Evolutionary conservation across 1,284 basidiomycete species (phyloP).

Genomic region (Ganoderma sp.): DNA sequence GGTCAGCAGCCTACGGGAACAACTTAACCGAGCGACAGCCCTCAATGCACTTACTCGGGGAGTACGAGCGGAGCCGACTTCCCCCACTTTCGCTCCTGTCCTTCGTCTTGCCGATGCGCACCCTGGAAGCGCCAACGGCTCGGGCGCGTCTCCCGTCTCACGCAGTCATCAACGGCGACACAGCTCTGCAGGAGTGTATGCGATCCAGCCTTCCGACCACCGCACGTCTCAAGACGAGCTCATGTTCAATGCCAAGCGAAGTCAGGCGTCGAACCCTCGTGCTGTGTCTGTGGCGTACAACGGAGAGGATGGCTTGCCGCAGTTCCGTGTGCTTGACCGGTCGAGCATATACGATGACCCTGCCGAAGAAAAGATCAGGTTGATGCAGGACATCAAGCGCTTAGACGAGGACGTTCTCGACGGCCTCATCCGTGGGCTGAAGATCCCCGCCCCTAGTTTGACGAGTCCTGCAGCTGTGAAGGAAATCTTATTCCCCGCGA

Average conservation of each 20-base stretch:
- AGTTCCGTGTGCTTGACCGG: slow-evolving; percentile 73
- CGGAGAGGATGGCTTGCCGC: slow-evolving; percentile 74
- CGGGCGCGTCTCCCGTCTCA: slow-evolving; percentile 37
- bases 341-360: slow-evolving; percentile 85
- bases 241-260: slow-evolving; percentile 79
- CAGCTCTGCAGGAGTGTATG: slow-evolving; percentile 84
- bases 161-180: slow-evolving; percentile 80
- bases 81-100: slow-evolving; percentile 81
- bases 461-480: slow-evolving; percentile 94
- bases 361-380: slow-evolving; percentile 92
- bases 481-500: slow-evolving; percentile 99
- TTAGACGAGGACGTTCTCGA: slow-evolving; percentile 95
- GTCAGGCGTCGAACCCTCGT: slow-evolving; percentile 78
- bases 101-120: slow-evolving; percentile 58
- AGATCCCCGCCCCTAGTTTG: slow-evolving; percentile 91
- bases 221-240: slow-evolving; percentile 81
- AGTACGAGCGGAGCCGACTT: slow-evolving; percentile 72
- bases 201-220: slow-evolving; percentile 62
- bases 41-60: slow-evolving; percentile 83
- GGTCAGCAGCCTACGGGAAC: slow-evolving; percentile 90
- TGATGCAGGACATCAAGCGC: slow-evolving; percentile 91
- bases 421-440: slow-evolving; percentile 89
- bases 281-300: slow-evolving; percentile 93
- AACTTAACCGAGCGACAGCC: slow-evolving; percentile 93
- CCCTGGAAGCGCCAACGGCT: slow-evolving; percentile 34